These are phyloP conservation scores for Trametes polyzona DNA, from an alignment of 1,284 basidiomycete genomes.

Conservation along the genomic window DNA sequence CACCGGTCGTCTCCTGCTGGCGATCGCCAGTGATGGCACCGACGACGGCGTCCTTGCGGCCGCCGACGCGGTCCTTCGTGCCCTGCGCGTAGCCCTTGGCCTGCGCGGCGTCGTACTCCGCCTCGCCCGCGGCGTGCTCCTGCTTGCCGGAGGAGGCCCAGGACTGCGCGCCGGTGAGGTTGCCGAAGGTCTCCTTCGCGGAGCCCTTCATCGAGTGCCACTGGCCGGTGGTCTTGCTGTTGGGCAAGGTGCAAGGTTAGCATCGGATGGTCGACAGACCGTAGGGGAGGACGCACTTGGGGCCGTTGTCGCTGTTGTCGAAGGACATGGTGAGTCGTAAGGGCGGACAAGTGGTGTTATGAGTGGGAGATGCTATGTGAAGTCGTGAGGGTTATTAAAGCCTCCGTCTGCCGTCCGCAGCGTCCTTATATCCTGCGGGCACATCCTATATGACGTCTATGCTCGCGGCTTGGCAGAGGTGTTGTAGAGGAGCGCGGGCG, in stretches of 20 bases:
- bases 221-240: slow-evolving; percentile 66
- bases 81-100: slow-evolving; percentile 62
- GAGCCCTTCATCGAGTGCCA: slow-evolving; percentile 63
- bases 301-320: slow-evolving; percentile 15
- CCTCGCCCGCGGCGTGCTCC: slow-evolving; percentile 68
- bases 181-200: slow-evolving; percentile 58
- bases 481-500: background rate
- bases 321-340: slow-evolving; percentile 9
- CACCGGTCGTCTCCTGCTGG: slow-evolving; percentile 58
- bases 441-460: slow-evolving; percentile 6
- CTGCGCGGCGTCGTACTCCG: slow-evolving; percentile 60
- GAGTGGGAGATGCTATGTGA: background rate
- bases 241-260: background rate
- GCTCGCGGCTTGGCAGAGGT: background rate
- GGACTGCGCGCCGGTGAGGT: slow-evolving; percentile 47
- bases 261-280: background rate
- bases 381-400: background rate
- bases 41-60: slow-evolving; percentile 69
- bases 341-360: background rate
- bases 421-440: background rate
- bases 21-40: slow-evolving; percentile 71
- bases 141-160: slow-evolving; percentile 64
- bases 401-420: background rate
- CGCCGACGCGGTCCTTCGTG: slow-evolving; percentile 55
- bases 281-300: slow-evolving; percentile 9